Evolutionary conservation across 768 basidiomycete genomes (phyloP).

Genomic region (Tubosaeta brunneosetosa): DNA sequence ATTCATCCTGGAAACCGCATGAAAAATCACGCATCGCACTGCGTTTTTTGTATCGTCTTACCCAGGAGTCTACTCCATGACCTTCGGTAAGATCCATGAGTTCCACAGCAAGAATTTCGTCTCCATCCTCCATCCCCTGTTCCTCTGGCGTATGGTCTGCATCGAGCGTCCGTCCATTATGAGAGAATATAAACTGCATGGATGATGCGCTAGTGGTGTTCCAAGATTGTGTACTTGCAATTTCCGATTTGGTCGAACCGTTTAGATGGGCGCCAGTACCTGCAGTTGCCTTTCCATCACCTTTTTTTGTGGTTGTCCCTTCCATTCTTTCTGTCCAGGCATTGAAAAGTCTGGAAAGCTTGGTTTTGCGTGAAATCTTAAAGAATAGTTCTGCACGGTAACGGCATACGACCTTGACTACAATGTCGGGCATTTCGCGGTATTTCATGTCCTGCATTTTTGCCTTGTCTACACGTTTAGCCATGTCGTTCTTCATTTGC

Average conservation of each 20-base stretch:
- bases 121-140: conserved; percentile 80
- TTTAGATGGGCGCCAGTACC: conserved; percentile 36
- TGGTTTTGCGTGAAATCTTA: conserved; percentile 89
- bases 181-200: conserved; percentile 83
- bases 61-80: conserved; percentile 57
- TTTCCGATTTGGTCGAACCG: conserved; percentile 48
- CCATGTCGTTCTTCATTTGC: conserved; percentile 80
- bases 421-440: conserved; percentile 84
- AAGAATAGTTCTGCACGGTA: conserved; percentile 90
- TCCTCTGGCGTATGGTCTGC: conserved; percentile 84
- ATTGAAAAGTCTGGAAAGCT: conserved; percentile 75
- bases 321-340: conserved; percentile 92
- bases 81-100: conserved; percentile 85
- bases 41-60: conserved; percentile 32
- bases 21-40: neutral
- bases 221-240: conserved; percentile 42
- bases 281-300: conserved; percentile 29
- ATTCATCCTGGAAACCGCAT: conserved; percentile 48
- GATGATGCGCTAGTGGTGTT: conserved; percentile 36
- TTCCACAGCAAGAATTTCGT: conserved; percentile 86
- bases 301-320: conserved; percentile 45
- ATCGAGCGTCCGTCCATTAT: conserved; percentile 75
- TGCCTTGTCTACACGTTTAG: conserved; percentile 73
- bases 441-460: conserved; percentile 77
- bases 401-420: conserved; percentile 83